Percentiles rank a stretch among this genome's conserved stretches.
Conservation (phyloP, 2,329 filamentous ascomycete genomes). For the Meredithiella fracta region DNA sequence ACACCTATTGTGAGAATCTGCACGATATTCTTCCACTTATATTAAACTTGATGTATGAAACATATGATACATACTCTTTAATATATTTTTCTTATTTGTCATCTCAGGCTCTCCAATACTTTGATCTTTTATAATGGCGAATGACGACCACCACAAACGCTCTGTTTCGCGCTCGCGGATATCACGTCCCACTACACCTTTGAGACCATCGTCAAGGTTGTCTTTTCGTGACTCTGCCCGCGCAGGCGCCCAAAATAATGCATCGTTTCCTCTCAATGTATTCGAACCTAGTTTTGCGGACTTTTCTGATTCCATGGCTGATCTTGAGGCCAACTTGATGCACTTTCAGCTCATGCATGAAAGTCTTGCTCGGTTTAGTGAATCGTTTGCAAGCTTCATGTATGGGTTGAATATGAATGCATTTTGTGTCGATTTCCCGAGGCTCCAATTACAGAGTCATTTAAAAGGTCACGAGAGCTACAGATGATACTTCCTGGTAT, state of each 20-base stretch:
- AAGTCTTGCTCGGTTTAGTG: constrained; percentile 78
- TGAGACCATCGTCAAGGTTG: constrained; percentile 76
- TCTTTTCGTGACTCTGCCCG: constrained; percentile 67
- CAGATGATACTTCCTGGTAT: constrained; percentile 21
- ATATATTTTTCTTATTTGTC: too few species aligned
- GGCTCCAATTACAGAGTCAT: constrained; percentile 74
- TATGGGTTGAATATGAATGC: constrained; percentile 98
- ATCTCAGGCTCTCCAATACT: too few species aligned
- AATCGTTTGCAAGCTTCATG: constrained; percentile 88
- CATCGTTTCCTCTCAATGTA: constrained; percentile 54
- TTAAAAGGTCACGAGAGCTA: constrained; percentile 46
- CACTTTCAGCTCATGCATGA: constrained; percentile 95
- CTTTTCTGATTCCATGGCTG: constrained; percentile 81
- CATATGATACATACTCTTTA: too few species aligned
- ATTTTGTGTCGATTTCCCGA: constrained; percentile 95
- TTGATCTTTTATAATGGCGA: too few species aligned
- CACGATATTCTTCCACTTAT: too few species aligned
- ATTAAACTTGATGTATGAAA: too few species aligned
- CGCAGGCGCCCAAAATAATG: constrained; percentile 32
- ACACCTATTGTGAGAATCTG: too few species aligned
- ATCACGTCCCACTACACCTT: constrained; percentile 76
- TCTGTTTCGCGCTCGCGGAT: constrained; percentile 46
- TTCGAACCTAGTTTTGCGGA: constrained; percentile 89
- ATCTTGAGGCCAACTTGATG: constrained; percentile 94
- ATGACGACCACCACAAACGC: constrained; percentile 19